phyloP scores from a whole-genome alignment of 208 protist species.

The Strigomonas culicis region DNA sequence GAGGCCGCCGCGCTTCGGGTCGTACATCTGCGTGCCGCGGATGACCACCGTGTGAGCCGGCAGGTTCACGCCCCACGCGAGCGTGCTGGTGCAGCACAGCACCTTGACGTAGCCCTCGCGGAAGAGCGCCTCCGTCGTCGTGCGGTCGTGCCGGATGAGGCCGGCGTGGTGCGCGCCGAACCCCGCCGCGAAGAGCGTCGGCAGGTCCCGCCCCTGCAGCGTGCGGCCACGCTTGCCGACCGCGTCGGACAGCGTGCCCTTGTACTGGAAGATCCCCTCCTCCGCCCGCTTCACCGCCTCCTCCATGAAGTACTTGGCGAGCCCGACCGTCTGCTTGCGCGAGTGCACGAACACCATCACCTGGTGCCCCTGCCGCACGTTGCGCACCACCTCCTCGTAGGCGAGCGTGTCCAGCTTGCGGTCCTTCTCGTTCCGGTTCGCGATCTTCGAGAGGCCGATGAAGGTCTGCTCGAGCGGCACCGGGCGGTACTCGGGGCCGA shows the following conservation, averaged over 20 bases:
- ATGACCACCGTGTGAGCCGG: constrained; percentile 99
- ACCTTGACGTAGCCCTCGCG: constrained; percentile 92
- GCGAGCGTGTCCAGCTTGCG: constrained; percentile 61
- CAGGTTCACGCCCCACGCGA: constrained; percentile 99
- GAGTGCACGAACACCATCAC: constrained; percentile 99
- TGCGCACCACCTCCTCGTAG: constrained; percentile 73
- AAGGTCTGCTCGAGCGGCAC: constrained; percentile 96
- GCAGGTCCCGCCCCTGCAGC: constrained; percentile 86
- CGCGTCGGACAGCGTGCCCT: constrained; percentile 36
- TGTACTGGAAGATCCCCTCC: constrained; percentile 53
- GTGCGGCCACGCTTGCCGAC: constrained; percentile 41
- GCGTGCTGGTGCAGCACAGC: constrained; percentile 98
- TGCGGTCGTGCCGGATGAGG: constrained; percentile 94
- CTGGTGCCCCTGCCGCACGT: constrained; percentile 94
- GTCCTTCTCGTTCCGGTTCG: constrained; percentile 28
- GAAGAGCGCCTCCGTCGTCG: constrained; percentile 95
- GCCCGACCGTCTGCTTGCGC: constrained; percentile 94
- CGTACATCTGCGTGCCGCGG: constrained; percentile 94
- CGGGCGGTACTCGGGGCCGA: constrained; percentile 95
- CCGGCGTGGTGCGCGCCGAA: constrained; percentile 98
- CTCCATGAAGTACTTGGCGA: constrained; percentile 78
- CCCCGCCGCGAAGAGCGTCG: constrained; percentile 82
- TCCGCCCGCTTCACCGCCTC: constrained; percentile 61
- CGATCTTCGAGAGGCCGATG: too few relatives aligned
- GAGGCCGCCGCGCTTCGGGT: constrained; percentile 92